phyloP scores from a whole-genome alignment of 2,329 filamentous ascomycete species.

The Epichloe hybrida region DNA sequence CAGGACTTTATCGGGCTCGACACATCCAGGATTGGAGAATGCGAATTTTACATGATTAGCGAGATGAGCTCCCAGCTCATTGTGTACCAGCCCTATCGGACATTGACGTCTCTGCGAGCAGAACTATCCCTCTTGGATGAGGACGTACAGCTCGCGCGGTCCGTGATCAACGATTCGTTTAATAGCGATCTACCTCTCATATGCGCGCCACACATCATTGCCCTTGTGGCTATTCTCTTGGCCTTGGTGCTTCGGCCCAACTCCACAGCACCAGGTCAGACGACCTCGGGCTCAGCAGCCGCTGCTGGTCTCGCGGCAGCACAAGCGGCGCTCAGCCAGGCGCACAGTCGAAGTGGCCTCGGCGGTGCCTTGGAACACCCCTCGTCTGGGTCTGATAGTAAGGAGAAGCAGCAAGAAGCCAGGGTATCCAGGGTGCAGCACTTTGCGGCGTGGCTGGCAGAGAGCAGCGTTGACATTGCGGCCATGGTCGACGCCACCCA shows the following conservation, averaged over 20 bases:
- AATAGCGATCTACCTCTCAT: constrained; percentile 83
- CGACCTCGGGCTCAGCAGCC: constrained; percentile 16
- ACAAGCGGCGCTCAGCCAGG: constrained; percentile 34
- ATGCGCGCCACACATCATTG: constrained; percentile 74
- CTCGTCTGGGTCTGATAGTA: constrained; percentile 16
- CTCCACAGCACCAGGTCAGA: constrained; percentile 16
- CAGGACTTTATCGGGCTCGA: constrained; percentile 65
- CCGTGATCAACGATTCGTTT: constrained; percentile 82
- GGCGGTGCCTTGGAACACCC: constrained; percentile 7
- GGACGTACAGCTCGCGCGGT: constrained; percentile 64
- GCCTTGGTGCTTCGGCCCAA: constrained; percentile 66
- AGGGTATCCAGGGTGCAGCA: constrained; percentile 52
- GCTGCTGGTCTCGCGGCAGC: constrained; percentile 35
- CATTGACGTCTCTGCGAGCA: constrained; percentile 55
- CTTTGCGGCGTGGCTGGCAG: constrained; percentile 66
- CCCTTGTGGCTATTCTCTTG: constrained; percentile 74
- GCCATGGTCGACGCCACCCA: constrained; percentile 81
- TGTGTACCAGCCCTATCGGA: constrained; percentile 81
- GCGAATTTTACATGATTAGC: constrained; percentile 84
- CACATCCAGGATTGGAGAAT: constrained; percentile 76
- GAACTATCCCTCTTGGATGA: constrained; percentile 63
- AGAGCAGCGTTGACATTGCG: constrained; percentile 73
- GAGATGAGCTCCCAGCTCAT: constrained; percentile 86
- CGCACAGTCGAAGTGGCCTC: constrained; percentile 21
- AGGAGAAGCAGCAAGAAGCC: constrained; percentile 37